Evolutionary conservation across 305 asterid genomes (phyloP), one percentile per base, ranked within the genome.

Genomic region (Salvia sclarea): DNA sequence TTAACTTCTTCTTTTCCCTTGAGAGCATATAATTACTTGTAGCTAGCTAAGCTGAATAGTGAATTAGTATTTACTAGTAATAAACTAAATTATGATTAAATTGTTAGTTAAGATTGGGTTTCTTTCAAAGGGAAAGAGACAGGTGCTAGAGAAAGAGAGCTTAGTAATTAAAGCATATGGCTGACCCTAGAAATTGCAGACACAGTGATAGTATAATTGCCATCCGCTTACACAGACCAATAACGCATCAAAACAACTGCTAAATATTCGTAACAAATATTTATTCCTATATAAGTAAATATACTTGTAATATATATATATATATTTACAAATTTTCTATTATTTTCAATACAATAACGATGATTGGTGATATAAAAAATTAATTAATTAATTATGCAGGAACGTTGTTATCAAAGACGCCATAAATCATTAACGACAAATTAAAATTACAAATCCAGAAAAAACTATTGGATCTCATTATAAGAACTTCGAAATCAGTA

Each of bases 171-270:
- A 73, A 81, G 78, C 78, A 80, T 77, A 68, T 56, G 8, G 74
- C 81, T 71, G 79, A 71, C 77, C 71, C 80, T 74, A 68, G 68
- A 72, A 77, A 77, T 79, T 80, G 85, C 79, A 82, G 84, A 67
- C 68, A 71, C 10, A 31, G 52, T 66, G 47, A 71, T 14, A 31
- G 52, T 66, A 59, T 75, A 73, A 76, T 71, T 76, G 78, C 58
- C 25, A 40, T 74, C 77, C 44, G 74, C 75, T 71, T 61, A 65
- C 61, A 65, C 54, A 73, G 37, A 60, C 47, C 69, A 78, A 38
- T 61, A 72, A 73, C 57, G 52, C 71, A 77, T 55, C 53, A 75
- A 70, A 63, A 49, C 66, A 30, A n/a, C 73, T 54, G 37, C 28
- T 38, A 16, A 6, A 0, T 52, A 24, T 3, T 40, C 38, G 38